Evolutionary conservation across 768 basidiomycete genomes (phyloP).

Genomic region (Cyclocybe aegerita): DNA sequence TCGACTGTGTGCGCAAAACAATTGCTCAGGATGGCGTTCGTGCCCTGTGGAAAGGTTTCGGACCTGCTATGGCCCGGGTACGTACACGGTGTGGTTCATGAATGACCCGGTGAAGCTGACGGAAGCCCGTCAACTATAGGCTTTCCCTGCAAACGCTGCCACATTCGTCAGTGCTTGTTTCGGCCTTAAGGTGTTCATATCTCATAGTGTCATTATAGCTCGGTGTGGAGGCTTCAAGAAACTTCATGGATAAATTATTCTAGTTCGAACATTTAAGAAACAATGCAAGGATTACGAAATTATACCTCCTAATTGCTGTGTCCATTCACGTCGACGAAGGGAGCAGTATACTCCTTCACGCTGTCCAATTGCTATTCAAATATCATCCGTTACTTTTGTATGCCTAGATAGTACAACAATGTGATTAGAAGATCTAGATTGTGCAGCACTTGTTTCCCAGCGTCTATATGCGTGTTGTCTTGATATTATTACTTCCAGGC

Average conservation of each 20-base stretch:
- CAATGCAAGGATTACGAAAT: slow-evolving; percentile 1
- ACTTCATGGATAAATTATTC: slow-evolving; percentile 71
- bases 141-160: slow-evolving; percentile 97
- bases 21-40: slow-evolving; percentile 83
- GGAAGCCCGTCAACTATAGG: slow-evolving; percentile 40
- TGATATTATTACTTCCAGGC: slow-evolving; percentile 58
- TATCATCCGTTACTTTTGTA: neutral
- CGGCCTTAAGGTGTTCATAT: slow-evolving; percentile 1
- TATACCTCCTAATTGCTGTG: slow-evolving; percentile 1
- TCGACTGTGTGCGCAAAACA: slow-evolving; percentile 92
- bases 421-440: slow-evolving; percentile 11
- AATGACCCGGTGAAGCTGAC: neutral
- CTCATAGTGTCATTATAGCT: slow-evolving; percentile 49
- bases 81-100: slow-evolving; percentile 23
- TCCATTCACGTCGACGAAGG: neutral
- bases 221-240: slow-evolving; percentile 89
- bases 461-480: neutral
- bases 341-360: slow-evolving; percentile 6
- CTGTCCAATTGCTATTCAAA: slow-evolving; percentile 7
- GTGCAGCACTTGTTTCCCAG: slow-evolving; percentile 3
- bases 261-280: slow-evolving; percentile 15
- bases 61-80: slow-evolving; percentile 93
- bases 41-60: slow-evolving; percentile 97
- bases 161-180: slow-evolving; percentile 66
- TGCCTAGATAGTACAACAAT: slow-evolving; percentile 17